Base-by-base conservation (phyloP, 2,329 filamentous ascomycete genomes). In the Trichoderma afroharzianum region DNA sequence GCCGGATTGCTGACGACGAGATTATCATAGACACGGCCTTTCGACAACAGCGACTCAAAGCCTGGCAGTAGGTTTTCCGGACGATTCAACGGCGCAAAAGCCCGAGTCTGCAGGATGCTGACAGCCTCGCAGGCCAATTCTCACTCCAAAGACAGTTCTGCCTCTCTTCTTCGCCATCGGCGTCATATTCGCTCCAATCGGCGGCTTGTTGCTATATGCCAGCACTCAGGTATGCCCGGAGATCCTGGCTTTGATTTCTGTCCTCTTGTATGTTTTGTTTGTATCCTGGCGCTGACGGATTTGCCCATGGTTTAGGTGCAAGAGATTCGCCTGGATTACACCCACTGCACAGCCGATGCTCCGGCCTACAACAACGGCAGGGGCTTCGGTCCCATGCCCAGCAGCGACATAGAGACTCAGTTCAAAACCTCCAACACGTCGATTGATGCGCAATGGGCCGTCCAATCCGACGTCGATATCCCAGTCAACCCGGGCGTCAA, bases 31-130 rank as follows among this genome's bases (percentile, higher is more conserved):
- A 98, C 84, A 98, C 95, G 72, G 96, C 96, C 12, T 99, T 98
- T 81, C 90, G 96, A 77, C 96, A 99, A 81, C 96, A 99, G 83
- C 91, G 96, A 80, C 84, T 99, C 82, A 98, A 98, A 84, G 96
- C 96, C 85, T 99, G 96, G 96, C 96, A 99, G 92, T 97, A 86
- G 83, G 94, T 88, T 21, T 55, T 28, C 62, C 21, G 28, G n/a
- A 33, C 43, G 26, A 26, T 50, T 8, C 26, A 47, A 14, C 55
- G 50, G 50, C 59, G 63, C 53, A 63, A 33, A 53, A 53, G 39
- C 43, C 50, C 26, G 50, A 32, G 26, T 33, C 59, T 78, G 73
- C 74, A 68, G 47, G 12, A 76, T 74, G 76, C 84, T 86, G 78
- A 86, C 81, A 69, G 73, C 76, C 39, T 39, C 62, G 76, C 79